Conservation (phyloP, 495 filamentous ascomycete genomes). For the Podospora anserina region DNA sequence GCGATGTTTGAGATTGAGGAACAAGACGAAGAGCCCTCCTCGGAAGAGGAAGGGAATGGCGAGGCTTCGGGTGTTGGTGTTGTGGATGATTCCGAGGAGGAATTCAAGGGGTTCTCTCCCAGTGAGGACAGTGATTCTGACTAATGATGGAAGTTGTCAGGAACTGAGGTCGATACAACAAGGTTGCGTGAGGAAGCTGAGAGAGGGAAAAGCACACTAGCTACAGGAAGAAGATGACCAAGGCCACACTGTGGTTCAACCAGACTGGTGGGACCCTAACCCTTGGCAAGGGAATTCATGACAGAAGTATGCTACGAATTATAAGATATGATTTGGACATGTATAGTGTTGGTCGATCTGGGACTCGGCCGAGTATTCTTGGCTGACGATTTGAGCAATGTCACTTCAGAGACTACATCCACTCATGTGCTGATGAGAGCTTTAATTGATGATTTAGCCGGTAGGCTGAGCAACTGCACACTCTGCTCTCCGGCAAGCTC, state of each 20-base stretch:
- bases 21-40: conserved; percentile 33
- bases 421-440: background rate
- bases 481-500: background rate
- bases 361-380: conserved; percentile 2
- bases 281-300: too few relatives aligned
- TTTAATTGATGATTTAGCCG: background rate
- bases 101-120: conserved; percentile 48
- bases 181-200: too few relatives aligned
- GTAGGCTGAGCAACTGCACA: background rate
- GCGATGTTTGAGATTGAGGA: conserved; percentile 62
- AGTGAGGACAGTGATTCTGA: conserved; percentile 45
- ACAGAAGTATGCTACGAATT: background rate
- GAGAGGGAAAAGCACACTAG: too few relatives aligned
- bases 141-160: conserved; percentile 15
- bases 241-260: too few relatives aligned
- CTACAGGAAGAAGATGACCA: too few relatives aligned
- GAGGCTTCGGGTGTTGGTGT: conserved; percentile 27
- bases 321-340: background rate
- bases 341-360: background rate
- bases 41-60: conserved; percentile 24
- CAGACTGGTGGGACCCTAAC: too few relatives aligned
- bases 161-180: too few relatives aligned
- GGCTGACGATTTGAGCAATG: conserved; percentile 8
- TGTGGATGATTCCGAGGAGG: conserved; percentile 44
- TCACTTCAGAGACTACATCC: conserved; percentile 4